Percentiles rank a stretch among this genome's conserved stretches.
Evolutionary conservation across 306 rosid genomes (phyloP).

Genomic region (Malus sieversii): DNA sequence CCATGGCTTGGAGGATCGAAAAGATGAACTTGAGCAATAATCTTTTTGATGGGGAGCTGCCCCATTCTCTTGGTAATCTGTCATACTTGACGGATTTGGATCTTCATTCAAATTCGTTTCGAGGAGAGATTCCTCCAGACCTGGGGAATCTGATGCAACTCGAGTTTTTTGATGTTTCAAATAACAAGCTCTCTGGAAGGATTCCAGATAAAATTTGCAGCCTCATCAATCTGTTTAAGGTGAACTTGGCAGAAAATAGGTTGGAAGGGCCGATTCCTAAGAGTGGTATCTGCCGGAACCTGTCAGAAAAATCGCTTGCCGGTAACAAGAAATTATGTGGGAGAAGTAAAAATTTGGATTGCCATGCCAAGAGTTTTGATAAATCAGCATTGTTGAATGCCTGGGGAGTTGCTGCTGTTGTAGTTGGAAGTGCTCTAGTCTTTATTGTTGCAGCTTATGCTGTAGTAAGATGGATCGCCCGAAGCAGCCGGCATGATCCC

Average conservation of each 20-base stretch:
- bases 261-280: constrained; percentile 79
- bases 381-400: constrained; percentile 48
- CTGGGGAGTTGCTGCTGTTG: constrained; percentile 63
- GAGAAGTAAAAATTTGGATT: constrained; percentile 42
- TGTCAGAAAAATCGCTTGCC: constrained; percentile 37
- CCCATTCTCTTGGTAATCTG: constrained; percentile 62
- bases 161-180: constrained; percentile 70
- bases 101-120: constrained; percentile 65
- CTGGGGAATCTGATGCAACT: constrained; percentile 76
- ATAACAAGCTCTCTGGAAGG: constrained; percentile 56
- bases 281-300: constrained; percentile 72
- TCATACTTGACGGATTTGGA: constrained; percentile 72
- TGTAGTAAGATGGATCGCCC: constrained; percentile 41
- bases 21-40: constrained; percentile 72
- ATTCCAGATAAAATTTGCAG: constrained; percentile 78
- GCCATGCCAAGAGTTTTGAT: constrained; percentile 38
- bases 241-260: constrained; percentile 64
- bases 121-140: constrained; percentile 69
- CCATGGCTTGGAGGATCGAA: constrained; percentile 84
- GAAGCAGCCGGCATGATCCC: constrained; percentile 41
- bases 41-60: constrained; percentile 55
- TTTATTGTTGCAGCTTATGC: constrained; percentile 37
- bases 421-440: constrained; percentile 34
- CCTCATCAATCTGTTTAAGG: constrained; percentile 47
- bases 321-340: constrained; percentile 82